Evolutionary conservation across 306 rosid genomes (phyloP).

Genomic region (Pachyrhizus erosus): DNA sequence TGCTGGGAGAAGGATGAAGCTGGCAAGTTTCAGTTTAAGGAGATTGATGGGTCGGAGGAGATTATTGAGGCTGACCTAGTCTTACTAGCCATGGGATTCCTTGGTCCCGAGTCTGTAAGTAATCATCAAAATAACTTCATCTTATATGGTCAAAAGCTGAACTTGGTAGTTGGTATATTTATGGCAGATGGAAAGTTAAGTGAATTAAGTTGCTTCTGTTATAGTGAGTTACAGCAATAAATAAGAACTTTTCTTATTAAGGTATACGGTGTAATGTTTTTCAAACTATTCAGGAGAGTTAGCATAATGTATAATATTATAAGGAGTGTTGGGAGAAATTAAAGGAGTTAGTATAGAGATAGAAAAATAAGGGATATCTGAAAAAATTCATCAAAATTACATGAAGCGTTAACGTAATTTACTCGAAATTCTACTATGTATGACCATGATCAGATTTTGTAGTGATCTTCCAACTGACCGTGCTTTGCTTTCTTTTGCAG

Average conservation of each 20-base stretch:
- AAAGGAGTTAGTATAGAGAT: no score
- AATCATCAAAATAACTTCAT: constrained; percentile 4
- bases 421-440: no score
- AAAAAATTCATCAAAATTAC: no score
- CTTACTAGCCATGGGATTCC: constrained; percentile 97
- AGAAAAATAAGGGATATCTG: no score
- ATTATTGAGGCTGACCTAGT: constrained; percentile 85
- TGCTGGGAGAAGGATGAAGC: constrained; percentile 89
- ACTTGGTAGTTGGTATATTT: background rate
- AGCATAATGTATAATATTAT: no score
- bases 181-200: background rate
- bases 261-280: no score
- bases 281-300: no score
- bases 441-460: background rate
- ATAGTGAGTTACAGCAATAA: no score
- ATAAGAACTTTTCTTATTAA: no score
- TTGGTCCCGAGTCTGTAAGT: constrained; percentile 96
- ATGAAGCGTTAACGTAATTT: no score
- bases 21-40: constrained; percentile 85
- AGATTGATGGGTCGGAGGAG: constrained; percentile 93
- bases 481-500: constrained; percentile 47
- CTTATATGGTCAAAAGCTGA: background rate
- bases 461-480: background rate
- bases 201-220: background rate
- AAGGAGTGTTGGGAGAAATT: no score